These are phyloP conservation scores for Aspergillus oerlinghausenensis DNA, from an alignment of 2,329 filamentous ascomycete species.

Conservation along the genomic window DNA sequence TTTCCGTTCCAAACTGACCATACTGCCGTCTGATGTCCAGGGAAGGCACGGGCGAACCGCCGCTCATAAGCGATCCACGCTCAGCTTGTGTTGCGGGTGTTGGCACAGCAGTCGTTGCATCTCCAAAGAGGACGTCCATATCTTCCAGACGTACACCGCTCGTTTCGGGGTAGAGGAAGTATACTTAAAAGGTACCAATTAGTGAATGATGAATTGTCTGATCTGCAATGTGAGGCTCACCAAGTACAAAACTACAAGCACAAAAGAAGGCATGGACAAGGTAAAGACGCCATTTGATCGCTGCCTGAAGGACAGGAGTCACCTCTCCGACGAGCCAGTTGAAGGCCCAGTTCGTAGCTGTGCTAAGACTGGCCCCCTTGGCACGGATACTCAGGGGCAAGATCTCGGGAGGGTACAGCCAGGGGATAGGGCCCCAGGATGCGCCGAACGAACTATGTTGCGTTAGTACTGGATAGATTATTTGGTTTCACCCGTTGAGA, in stretches of 20 bases:
- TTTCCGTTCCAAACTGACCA: conserved; percentile 53
- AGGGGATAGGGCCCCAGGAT: conserved; percentile 96
- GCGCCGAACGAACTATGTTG: conserved; percentile 69
- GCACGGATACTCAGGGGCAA: conserved; percentile 92
- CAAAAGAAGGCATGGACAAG: conserved; percentile 97
- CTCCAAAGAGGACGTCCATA: conserved; percentile 92
- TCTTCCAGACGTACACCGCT: conserved; percentile 93
- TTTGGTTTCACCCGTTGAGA: not conserved
- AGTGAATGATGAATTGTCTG: conserved; percentile 1
- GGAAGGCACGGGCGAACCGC: conserved; percentile 73
- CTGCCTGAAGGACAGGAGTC: conserved; percentile 87
- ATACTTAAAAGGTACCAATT: conserved; percentile 57
- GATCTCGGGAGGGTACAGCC: conserved; percentile 99
- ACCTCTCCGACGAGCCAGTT: conserved; percentile 97
- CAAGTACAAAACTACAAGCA: conserved; percentile 88
- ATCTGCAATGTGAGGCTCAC: conserved; percentile 55
- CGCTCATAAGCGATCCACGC: conserved; percentile 73
- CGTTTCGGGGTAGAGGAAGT: conserved; percentile 96
- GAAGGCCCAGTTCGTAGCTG: conserved; percentile 95
- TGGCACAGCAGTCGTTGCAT: conserved; percentile 76
- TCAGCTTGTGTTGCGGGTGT: conserved; percentile 76
- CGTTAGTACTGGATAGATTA: not conserved
- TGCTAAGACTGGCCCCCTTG: conserved; percentile 93
- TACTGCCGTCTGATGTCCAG: conserved; percentile 59
- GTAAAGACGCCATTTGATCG: conserved; percentile 90